Evolutionary conservation across 2,329 filamentous ascomycete species (phyloP).

Genomic region (Ceratocystiopsis sp.): DNA sequence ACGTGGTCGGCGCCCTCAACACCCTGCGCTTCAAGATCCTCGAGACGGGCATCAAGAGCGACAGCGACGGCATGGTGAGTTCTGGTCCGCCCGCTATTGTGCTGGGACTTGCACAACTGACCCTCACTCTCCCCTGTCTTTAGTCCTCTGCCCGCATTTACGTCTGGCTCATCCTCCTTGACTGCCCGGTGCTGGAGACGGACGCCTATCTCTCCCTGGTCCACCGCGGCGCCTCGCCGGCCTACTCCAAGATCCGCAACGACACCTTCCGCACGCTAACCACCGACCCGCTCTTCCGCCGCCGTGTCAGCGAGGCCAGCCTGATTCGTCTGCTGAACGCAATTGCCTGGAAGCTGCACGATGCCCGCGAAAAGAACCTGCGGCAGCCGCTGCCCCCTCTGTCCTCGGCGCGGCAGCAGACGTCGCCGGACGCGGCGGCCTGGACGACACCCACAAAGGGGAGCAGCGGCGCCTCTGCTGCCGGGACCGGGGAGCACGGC

Average conservation of each 20-base stretch:
- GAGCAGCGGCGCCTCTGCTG: not conserved
- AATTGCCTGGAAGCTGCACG: conserved; percentile 82
- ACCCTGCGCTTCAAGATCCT: conserved; percentile 58
- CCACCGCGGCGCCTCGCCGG: conserved; percentile 82
- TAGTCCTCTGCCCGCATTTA: conserved; percentile 89
- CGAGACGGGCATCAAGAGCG: conserved; percentile 57
- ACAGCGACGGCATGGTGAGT: conserved; percentile 64
- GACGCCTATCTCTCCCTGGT: conserved; percentile 81
- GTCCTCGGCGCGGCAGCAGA: conserved; percentile 10
- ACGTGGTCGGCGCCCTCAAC: conserved; percentile 49
- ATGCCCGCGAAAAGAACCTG: conserved; percentile 39
- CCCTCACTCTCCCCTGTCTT: not conserved
- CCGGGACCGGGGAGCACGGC: not conserved
- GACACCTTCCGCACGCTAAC: conserved; percentile 95
- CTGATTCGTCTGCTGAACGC: conserved; percentile 89
- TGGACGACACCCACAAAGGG: not conserved
- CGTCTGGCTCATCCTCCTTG: conserved; percentile 85
- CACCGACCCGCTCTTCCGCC: conserved; percentile 90
- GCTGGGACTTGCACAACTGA: not conserved
- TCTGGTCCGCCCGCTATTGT: not conserved
- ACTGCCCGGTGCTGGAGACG: conserved; percentile 69
- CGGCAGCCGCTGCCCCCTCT: conserved; percentile 1
- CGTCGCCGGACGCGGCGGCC: conserved; percentile 8
- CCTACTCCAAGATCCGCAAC: conserved; percentile 94
- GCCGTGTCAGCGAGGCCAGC: conserved; percentile 87